Evolutionary conservation across 176 grass and related monocot genomes (phyloP), one percentile per base, ranked within the genome.

Genomic region (Leersia perrieri): DNA sequence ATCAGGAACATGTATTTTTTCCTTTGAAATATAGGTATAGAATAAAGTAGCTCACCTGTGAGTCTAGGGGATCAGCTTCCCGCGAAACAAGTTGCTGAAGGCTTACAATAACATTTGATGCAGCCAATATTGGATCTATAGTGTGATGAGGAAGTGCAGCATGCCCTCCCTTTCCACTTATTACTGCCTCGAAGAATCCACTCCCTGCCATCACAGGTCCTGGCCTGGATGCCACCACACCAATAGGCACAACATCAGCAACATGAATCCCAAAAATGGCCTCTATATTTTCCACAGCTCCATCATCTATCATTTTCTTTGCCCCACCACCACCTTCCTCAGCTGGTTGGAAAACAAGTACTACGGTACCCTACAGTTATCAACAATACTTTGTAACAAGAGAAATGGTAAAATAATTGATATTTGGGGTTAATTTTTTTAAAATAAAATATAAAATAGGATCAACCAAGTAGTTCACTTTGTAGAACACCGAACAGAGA

Each of bases 61-160:
- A 94, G 83, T 97, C 94, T 76, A 97, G 82, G 66, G 94, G 91
- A 85, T 97, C 94, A 74, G 94, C 92, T 91, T 97, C 94, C 80
- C 92, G 87, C 5, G 94, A 97, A 87, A 97, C 82, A 81, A 97
- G 91, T 75, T 97, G 92, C 25, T 97, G 94, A 82, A 94, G 89
- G 80, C 89, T 97, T 68, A 97, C 89, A 81, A 97, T 92, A 65
- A 94, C 95, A 97, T 89, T 92, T 80, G 95, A 98, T 34, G 95
- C 95, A 83, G 95, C 95, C 60, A 98, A 77, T 70, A 98, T 98
- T 3, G 95, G 95, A 87, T 98, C 95, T 70, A 94, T 98, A 72
- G 95, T 91, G 72, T 98, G 92, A 68, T 98, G 95, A 69, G 95
- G 95, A 86, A 94, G 87, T 42, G 92, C 95, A 75, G 92, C 95